A percentile compares a stretch with the other conserved stretches of the same genome.
Conservation (phyloP, 169 alveolate species). For the Plasmodium fragile region DNA sequence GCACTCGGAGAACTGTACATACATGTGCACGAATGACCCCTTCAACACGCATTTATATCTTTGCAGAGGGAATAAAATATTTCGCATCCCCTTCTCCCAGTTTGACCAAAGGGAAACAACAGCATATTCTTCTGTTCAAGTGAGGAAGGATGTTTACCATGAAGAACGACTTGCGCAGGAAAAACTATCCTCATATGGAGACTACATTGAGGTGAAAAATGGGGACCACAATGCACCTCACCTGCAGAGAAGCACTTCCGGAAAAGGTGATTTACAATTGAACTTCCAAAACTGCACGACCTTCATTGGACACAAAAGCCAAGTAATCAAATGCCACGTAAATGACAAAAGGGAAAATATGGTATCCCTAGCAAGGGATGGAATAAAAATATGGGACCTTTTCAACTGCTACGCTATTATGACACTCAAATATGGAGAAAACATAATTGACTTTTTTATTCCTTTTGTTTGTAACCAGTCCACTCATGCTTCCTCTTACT, state of each 20-base stretch:
- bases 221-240: background rate
- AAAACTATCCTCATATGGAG: background rate
- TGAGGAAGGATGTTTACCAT: background rate
- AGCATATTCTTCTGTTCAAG: background rate
- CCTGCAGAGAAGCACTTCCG: background rate
- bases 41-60: constrained; percentile 70
- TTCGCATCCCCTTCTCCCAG: constrained; percentile 44
- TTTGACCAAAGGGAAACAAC: background rate
- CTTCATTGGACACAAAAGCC: constrained; percentile 70
- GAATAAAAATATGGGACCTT: constrained; percentile 71
- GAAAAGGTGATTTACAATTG: background rate
- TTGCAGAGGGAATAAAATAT: constrained; percentile 65
- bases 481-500: background rate
- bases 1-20: constrained; percentile 26
- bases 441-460: constrained; percentile 54
- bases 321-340: constrained; percentile 71
- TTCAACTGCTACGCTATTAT: constrained; percentile 67
- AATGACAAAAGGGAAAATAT: constrained; percentile 55
- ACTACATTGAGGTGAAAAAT: constrained; percentile 31
- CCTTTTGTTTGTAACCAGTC: constrained; percentile 8
- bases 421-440: constrained; percentile 71
- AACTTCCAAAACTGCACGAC: constrained; percentile 44
- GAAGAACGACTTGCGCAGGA: background rate
- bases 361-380: constrained; percentile 71
- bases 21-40: constrained; percentile 64